Evolutionary conservation across 1,284 basidiomycete genomes (phyloP).

Genomic region (Singerocomus rubriflavus): DNA sequence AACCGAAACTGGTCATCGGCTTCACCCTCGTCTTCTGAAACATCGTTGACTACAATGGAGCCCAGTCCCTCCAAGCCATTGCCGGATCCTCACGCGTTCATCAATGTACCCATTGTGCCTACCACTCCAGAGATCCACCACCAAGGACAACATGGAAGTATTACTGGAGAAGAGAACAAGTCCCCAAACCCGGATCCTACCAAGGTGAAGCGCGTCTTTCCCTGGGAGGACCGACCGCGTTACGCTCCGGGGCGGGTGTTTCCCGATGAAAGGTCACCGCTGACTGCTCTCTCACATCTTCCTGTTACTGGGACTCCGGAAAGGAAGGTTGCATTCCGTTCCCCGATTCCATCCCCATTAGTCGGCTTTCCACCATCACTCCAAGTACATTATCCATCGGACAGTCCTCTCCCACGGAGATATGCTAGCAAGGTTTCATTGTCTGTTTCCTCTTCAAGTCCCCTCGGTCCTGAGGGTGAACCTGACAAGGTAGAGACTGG

Average conservation of each 20-base stretch:
- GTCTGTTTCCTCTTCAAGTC: slow-evolving; percentile 42
- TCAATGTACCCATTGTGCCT: slow-evolving; percentile 54
- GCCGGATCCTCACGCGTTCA: slow-evolving; percentile 46
- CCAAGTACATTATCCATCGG: slow-evolving; percentile 80
- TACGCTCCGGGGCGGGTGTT: slow-evolving; percentile 70
- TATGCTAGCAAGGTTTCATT: slow-evolving; percentile 67
- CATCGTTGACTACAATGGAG: slow-evolving; percentile 26
- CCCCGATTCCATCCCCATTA: slow-evolving; percentile 33
- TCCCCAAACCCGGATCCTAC: slow-evolving; percentile 63
- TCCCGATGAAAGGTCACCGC: slow-evolving; percentile 64
- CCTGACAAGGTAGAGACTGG: slow-evolving; percentile 59
- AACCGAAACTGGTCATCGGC: slow-evolving; percentile 31
- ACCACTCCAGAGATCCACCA: slow-evolving; percentile 60
- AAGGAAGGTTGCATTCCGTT: slow-evolving; percentile 16
- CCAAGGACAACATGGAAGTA: slow-evolving; percentile 62
- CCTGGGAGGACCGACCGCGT: slow-evolving; percentile 83
- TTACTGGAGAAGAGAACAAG: slow-evolving; percentile 41
- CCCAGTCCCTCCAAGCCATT: slow-evolving; percentile 28
- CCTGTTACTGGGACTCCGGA: slow-evolving; percentile 33
- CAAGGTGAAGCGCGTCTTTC: slow-evolving; percentile 83
- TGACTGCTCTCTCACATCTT: slow-evolving; percentile 32
- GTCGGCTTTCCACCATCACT: slow-evolving; percentile 54
- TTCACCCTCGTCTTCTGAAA: slow-evolving; percentile 26
- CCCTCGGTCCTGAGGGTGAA: slow-evolving; percentile 46
- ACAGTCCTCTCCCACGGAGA: slow-evolving; percentile 71